Conservation (phyloP, 2,329 filamentous ascomycete species). For the Ascochyta pisi region DNA sequence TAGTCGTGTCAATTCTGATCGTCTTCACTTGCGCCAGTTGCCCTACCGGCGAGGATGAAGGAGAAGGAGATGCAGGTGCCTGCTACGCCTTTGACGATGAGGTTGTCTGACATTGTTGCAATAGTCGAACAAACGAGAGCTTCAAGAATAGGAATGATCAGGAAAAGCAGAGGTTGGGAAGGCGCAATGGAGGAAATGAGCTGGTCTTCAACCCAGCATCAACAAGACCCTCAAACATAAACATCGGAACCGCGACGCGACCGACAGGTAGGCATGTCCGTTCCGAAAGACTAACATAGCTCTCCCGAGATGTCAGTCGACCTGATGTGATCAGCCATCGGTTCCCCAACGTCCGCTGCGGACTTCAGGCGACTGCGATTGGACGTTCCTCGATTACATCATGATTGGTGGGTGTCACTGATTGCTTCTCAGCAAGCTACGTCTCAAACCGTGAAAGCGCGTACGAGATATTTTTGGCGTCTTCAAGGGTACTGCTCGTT, state of each 20-base stretch:
- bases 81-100: conserved; percentile 49
- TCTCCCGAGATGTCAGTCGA: conserved; percentile 14
- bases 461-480: neutral
- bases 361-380: conserved; percentile 8
- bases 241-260: conserved; percentile 14
- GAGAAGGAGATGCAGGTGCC: conserved; percentile 58
- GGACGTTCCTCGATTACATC: conserved; percentile 7
- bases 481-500: neutral
- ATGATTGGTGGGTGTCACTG: neutral
- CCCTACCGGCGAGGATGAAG: conserved; percentile 57
- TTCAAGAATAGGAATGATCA: neutral
- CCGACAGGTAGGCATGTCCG: conserved; percentile 13
- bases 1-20: conserved; percentile 25
- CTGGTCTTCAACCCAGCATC: conserved; percentile 9
- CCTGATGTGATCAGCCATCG: conserved; percentile 12
- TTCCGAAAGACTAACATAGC: conserved; percentile 7
- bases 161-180: neutral
- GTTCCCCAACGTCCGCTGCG: conserved; percentile 19
- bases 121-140: neutral
- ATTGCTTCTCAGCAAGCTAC: neutral
- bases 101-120: conserved; percentile 41
- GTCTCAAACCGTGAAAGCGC: neutral
- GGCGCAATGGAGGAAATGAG: neutral
- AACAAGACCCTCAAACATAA: conserved; percentile 13
- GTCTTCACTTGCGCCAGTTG: neutral